Conservation (phyloP, 139 green algal genomes). For the Coccomyxa sp. region DNA sequence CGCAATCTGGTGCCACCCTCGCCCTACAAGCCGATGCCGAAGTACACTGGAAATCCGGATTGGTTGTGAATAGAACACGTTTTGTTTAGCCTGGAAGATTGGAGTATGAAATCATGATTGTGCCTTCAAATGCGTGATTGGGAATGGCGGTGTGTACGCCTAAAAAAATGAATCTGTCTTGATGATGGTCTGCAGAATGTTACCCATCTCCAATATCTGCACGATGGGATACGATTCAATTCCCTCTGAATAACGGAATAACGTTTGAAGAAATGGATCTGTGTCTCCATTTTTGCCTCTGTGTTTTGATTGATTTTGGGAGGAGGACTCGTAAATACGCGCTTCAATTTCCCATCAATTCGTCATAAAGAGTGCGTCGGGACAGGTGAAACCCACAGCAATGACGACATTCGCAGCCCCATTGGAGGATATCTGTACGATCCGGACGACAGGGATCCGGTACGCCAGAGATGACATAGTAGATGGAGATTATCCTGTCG, state of each 20-base stretch:
- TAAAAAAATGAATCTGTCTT: background rate
- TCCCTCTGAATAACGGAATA: background rate
- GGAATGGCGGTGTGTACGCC: background rate
- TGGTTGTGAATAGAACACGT: background rate
- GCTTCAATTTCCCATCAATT: background rate
- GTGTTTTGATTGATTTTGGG: background rate
- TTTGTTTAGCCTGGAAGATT: background rate
- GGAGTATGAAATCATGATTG: background rate
- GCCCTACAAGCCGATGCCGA: background rate
- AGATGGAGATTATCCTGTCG: background rate
- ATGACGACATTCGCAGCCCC: background rate
- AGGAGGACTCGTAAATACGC: background rate
- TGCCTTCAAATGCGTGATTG: background rate
- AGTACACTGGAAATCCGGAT: background rate
- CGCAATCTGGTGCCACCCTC: background rate
- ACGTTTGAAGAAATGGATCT: background rate
- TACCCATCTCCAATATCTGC: background rate
- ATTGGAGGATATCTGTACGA: background rate
- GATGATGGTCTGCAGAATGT: background rate
- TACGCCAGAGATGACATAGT: background rate
- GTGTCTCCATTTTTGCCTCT: slow-evolving; percentile 1
- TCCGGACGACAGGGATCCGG: background rate
- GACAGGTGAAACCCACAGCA: background rate
- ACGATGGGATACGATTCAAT: background rate
- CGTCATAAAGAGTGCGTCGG: background rate